Base-by-base conservation (phyloP, 2,329 filamentous ascomycete species). In the Microcyclospora pomicola region DNA sequence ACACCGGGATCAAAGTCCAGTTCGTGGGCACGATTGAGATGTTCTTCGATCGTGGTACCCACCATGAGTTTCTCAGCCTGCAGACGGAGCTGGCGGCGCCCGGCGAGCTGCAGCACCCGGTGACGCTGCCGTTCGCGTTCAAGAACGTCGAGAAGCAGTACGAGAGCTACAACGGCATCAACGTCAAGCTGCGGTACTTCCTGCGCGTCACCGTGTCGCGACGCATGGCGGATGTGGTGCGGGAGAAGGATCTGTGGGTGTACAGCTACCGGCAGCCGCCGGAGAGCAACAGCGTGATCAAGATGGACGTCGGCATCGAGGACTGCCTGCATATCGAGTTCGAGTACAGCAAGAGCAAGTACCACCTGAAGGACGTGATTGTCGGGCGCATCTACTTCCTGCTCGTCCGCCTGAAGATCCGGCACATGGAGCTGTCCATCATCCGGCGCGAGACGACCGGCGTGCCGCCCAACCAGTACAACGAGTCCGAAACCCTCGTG, bases 111-210 rank as follows among this genome's bases (percentile, higher is more conserved):
- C 91, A 96, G 60, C 92, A 98, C 65, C 91, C 91, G 32, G 91
- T 98, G 67, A 95, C 87, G 35, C 95, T 94, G 63, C 85, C 93
- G 50, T 98, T 98, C 75, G 93, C 95, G 69, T 98, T 98, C 76
- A 96, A 96, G 65, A 98, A 96, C 63, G 86, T 98, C 54, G 91
- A 98, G 73, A 98, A 98, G 71, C 87, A 93, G 63, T 98, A 98
- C 72, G 92, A 98, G 66, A 95, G 87, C 48, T 98, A 98, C 72
- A 93, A 94, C 60, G 91, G 91, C 58, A 98, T 98, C 75, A 98
- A 98, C 59, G 91, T 98, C 55, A 93, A 94, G 70, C 75, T 98
- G 59, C 86, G 91, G 51, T 98, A 98, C 74, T 96, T 96, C 65
- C 80, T 96, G 41, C 82, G 87, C 51, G 91, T 96, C 50, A 98